These are phyloP conservation scores for Teratosphaeria pseudoeucalypti DNA, from an alignment of 2,329 filamentous ascomycete species.

Conservation along the genomic window DNA sequence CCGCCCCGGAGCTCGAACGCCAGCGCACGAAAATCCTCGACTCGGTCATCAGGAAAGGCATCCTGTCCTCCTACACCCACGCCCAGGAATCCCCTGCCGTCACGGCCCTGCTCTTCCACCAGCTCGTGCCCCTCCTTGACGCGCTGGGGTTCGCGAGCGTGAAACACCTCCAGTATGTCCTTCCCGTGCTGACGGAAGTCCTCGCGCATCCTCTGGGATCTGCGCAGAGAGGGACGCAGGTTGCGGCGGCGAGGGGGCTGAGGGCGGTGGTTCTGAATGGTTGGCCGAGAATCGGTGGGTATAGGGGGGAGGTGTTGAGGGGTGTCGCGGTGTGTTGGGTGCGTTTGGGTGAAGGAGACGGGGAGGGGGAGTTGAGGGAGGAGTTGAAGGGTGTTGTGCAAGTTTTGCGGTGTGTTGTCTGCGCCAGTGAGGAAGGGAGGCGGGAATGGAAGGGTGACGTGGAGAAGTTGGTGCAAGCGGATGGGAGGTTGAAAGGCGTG, in stretches of 20 bases:
- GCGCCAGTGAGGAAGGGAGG: neutral
- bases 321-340: conserved; percentile 39
- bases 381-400: conserved; percentile 39
- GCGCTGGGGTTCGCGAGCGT: conserved; percentile 52
- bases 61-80: conserved; percentile 31
- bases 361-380: conserved; percentile 33
- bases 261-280: conserved; percentile 50
- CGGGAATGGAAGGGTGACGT: neutral
- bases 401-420: conserved; percentile 24
- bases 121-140: conserved; percentile 41
- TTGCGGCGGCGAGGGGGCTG: conserved; percentile 44
- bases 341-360: conserved; percentile 9
- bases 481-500: neutral
- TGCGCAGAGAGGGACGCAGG: conserved; percentile 50
- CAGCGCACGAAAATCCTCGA: conserved; percentile 32
- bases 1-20: conserved; percentile 20
- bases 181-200: conserved; percentile 56
- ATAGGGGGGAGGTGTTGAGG: conserved; percentile 54
- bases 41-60: conserved; percentile 31
- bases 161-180: conserved; percentile 59
- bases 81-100: conserved; percentile 48
- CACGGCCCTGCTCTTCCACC: conserved; percentile 45
- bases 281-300: conserved; percentile 58
- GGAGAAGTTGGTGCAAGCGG: neutral
- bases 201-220: conserved; percentile 65